phyloP scores from a whole-genome alignment of 73 alveolate genomes.

The Paramecium sexaurelia region DNA sequence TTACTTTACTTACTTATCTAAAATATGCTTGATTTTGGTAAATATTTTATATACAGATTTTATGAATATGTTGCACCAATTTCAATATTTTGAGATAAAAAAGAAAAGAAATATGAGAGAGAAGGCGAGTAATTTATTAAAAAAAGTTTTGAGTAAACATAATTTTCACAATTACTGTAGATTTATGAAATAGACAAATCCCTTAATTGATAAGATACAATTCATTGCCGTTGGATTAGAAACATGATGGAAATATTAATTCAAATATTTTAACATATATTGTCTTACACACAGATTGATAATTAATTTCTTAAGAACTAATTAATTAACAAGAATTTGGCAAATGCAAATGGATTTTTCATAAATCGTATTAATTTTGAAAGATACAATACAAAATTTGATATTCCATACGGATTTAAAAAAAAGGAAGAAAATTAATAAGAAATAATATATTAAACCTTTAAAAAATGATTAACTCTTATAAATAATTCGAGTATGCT shows the following conservation, averaged over 20 bases:
- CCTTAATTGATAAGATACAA: conserved; percentile 88
- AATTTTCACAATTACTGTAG: conserved; percentile 92
- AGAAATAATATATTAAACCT: neutral
- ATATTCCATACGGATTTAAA: conserved; percentile 53
- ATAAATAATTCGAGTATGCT: conserved; percentile 20
- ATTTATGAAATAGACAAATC: conserved; percentile 80
- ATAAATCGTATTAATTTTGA: conserved; percentile 51
- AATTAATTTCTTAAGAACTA: conserved; percentile 70
- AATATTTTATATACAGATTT: conserved; percentile 83
- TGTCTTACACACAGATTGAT: conserved; percentile 68
- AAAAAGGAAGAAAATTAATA: neutral
- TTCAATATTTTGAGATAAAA: conserved; percentile 72
- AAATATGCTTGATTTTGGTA: conserved; percentile 94
- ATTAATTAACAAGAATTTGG: conserved; percentile 71
- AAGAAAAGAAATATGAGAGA: conserved; percentile 72
- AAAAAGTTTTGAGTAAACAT: conserved; percentile 87
- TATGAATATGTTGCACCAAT: conserved; percentile 92
- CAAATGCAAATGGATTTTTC: conserved; percentile 84
- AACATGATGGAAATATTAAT: conserved; percentile 93
- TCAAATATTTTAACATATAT: conserved; percentile 69
- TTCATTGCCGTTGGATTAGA: conserved; percentile 91
- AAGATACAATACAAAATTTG: conserved; percentile 49
- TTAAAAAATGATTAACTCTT: neutral
- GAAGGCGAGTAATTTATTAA: conserved; percentile 73
- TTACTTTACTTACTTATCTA: no score